Evolutionary conservation across 106 monocot species (phyloP).

Genomic region (Triglochin maritima): DNA sequence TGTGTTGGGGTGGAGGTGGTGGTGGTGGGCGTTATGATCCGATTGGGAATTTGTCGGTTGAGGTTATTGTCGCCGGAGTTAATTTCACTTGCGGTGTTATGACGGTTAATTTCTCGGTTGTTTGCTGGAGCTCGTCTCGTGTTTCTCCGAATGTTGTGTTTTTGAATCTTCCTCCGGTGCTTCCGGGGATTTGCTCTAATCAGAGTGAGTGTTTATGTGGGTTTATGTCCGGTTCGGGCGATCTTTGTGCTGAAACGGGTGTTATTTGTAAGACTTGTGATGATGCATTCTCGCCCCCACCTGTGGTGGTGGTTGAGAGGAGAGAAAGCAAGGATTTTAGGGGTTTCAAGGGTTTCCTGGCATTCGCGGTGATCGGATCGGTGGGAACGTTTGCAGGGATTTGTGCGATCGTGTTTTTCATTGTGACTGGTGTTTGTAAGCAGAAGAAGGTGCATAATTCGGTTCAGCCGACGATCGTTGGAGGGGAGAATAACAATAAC

Average conservation of each 20-base stretch:
- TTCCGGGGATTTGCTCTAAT: slow-evolving; percentile 53
- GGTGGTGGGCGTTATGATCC: background rate
- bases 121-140: slow-evolving; percentile 47
- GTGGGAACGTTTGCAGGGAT: slow-evolving; percentile 43
- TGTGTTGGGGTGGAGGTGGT: slow-evolving; percentile 55
- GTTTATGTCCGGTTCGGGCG: slow-evolving; percentile 18
- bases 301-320: slow-evolving; percentile 1
- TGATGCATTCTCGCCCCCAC: slow-evolving; percentile 1
- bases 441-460: slow-evolving; percentile 69
- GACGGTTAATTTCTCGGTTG: slow-evolving; percentile 36
- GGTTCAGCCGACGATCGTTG: slow-evolving; percentile 41
- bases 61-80: slow-evolving; percentile 51
- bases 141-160: slow-evolving; percentile 4
- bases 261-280: slow-evolving; percentile 38
- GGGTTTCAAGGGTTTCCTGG: slow-evolving; percentile 19
- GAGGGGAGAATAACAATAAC: background rate
- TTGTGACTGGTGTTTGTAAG: slow-evolving; percentile 28
- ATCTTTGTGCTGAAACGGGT: slow-evolving; percentile 40
- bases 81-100: slow-evolving; percentile 70
- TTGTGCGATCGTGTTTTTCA: slow-evolving; percentile 34
- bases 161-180: slow-evolving; percentile 31
- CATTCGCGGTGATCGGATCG: slow-evolving; percentile 43
- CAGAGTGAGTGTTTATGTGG: slow-evolving; percentile 16
- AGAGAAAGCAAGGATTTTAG: background rate
- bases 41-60: slow-evolving; percentile 30